Percentiles rank a stretch among this genome's conserved stretches.
phyloP scores from a whole-genome alignment of 306 rosid species.

The Cucurbita moschata region DNA sequence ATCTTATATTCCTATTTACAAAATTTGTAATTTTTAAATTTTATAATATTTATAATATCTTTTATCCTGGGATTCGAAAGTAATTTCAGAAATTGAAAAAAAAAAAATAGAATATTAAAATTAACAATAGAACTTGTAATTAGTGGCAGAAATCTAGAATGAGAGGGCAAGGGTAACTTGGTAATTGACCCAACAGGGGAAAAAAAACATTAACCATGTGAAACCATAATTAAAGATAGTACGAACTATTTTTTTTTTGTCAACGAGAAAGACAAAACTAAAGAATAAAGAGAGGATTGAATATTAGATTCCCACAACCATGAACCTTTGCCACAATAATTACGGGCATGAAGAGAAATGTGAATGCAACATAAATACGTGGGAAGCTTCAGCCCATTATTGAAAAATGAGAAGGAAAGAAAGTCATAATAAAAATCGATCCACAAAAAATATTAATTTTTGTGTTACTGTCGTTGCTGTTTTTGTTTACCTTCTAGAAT shows the following conservation, averaged over 20 bases:
- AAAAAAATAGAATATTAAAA: neutral
- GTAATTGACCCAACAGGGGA: neutral
- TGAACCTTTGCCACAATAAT: neutral
- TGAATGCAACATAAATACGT: neutral
- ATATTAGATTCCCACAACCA: neutral
- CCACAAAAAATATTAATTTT: neutral
- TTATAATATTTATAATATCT: neutral
- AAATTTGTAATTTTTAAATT: neutral
- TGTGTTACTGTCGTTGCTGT: neutral
- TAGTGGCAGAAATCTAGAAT: neutral
- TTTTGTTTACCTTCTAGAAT: neutral
- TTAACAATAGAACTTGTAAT: neutral
- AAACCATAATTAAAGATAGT: neutral
- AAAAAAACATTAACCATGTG: neutral
- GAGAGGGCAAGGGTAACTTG: neutral
- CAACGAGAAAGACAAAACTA: neutral
- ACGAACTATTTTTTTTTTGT: neutral
- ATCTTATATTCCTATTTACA: neutral
- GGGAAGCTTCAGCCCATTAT: neutral
- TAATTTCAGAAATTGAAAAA: neutral
- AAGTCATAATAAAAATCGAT: neutral
- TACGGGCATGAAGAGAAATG: neutral
- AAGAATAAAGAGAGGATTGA: neutral
- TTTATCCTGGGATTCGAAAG: neutral
- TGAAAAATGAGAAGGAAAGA: neutral